Evolutionary conservation across 176 grass and related monocot species (phyloP).

Genomic region (Zea mays): Zm-B73-REFERENCE-NAM-5.0 NC_050098.1:140265501-140266000

Average conservation of each 20-base stretch:
- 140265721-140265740: conserved; percentile 15
- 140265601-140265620: conserved; percentile 70
- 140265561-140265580: conserved; percentile 35
- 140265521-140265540: neutral
- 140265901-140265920: neutral
- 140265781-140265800: conserved; percentile 3
- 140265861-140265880: conserved; percentile 22
- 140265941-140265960: neutral
- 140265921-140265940: neutral
- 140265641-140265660: conserved; percentile 90
- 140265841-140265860: conserved; percentile 21
- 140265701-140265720: conserved; percentile 53
- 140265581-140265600: conserved; percentile 90
- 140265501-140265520: neutral
- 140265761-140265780: conserved; percentile 5
- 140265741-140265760: conserved; percentile 10
- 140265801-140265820: neutral
- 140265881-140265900: neutral
- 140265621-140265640: conserved; percentile 79
- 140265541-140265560: conserved; percentile 9
- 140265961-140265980: neutral
- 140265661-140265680: conserved; percentile 86
- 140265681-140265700: conserved; percentile 73
- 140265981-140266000: neutral
- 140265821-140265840: conserved; percentile 3